Conservation (phyloP, 176 grass and related monocot genomes). For the Tillandsia fasciculata region DNA sequence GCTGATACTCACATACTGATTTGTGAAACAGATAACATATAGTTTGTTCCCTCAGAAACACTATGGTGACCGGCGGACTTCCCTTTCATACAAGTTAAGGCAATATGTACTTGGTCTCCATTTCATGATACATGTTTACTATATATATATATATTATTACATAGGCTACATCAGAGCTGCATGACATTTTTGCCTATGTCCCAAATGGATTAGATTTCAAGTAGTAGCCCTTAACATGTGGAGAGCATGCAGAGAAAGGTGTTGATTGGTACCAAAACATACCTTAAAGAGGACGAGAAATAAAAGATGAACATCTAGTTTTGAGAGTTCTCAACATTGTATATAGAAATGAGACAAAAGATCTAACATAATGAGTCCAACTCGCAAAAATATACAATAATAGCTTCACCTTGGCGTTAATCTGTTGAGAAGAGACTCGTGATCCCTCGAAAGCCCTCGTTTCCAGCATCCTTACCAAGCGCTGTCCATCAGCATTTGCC, state of each 20-base stretch:
- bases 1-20: neutral
- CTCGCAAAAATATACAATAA: neutral
- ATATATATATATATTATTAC: too few relatives aligned
- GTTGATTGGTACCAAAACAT: neutral
- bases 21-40: neutral
- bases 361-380: neutral
- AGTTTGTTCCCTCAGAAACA: neutral
- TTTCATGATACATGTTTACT: too few relatives aligned
- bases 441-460: constrained; percentile 78
- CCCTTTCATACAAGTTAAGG: too few relatives aligned
- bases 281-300: neutral
- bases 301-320: neutral
- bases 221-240: neutral
- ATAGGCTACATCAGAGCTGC: too few relatives aligned
- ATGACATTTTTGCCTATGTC: neutral
- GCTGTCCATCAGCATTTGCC: constrained; percentile 87
- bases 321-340: neutral
- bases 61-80: too few relatives aligned
- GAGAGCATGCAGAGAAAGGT: neutral
- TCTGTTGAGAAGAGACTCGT: constrained; percentile 68
- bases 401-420: constrained; percentile 49
- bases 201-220: neutral
- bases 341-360: neutral
- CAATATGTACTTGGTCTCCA: too few relatives aligned
- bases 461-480: constrained; percentile 83